Percentiles rank a stretch among this genome's conserved stretches.
Evolutionary conservation across 306 rosid genomes (phyloP).

Genomic region (Vigna mungo): DNA sequence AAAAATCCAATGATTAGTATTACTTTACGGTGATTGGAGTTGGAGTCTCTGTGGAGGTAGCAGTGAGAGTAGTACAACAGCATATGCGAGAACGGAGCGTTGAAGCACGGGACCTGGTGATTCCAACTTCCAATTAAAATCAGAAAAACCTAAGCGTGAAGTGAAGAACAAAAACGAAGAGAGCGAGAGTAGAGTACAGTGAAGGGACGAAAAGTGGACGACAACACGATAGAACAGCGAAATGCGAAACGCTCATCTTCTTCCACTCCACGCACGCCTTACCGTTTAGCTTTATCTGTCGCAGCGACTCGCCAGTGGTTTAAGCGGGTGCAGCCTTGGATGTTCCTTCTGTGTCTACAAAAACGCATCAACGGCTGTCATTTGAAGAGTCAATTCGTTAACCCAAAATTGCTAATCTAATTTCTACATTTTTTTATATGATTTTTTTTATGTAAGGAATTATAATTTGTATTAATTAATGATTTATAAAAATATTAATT

Average conservation of each 20-base stretch:
- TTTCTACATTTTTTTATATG: not conserved
- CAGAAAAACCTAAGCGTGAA: not conserved
- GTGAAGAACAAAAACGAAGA: not conserved
- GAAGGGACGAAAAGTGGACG: conserved; percentile 36
- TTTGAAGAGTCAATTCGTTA: not conserved
- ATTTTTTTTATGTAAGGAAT: too few relatives aligned
- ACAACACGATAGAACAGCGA: conserved; percentile 34
- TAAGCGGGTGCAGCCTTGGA: not conserved
- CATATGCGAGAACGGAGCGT: conserved; percentile 55
- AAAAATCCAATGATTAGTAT: not conserved
- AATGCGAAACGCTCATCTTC: conserved; percentile 43
- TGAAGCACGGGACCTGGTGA: conserved; percentile 56
- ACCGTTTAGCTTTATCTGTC: conserved; percentile 18
- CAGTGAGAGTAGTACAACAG: conserved; percentile 57
- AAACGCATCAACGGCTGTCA: conserved; percentile 10
- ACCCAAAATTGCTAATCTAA: not conserved
- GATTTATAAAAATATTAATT: too few relatives aligned
- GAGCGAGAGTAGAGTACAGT: conserved; percentile 29
- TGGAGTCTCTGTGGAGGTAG: conserved; percentile 46
- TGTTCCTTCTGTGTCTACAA: not conserved
- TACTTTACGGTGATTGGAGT: conserved; percentile 66
- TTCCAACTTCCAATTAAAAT: conserved; percentile 17
- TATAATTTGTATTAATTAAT: too few relatives aligned
- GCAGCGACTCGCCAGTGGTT: not conserved
- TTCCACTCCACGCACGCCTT: not conserved